Conservation (phyloP, 2,329 filamentous ascomycete genomes). For the Akanthomyces lecanii region DNA sequence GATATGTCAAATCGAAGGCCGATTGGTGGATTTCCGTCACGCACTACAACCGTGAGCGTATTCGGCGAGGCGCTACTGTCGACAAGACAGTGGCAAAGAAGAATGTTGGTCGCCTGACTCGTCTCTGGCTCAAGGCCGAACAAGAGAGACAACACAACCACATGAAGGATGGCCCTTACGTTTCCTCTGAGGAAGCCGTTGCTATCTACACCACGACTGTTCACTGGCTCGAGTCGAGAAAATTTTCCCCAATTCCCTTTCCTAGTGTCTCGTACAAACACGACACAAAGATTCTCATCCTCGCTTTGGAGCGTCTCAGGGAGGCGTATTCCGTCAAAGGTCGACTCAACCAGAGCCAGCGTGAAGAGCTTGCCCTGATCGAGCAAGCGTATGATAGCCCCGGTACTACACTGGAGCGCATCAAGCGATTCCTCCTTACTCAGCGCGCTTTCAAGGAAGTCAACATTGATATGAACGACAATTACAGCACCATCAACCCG, state of each 20-base stretch:
- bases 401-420: constrained; percentile 89
- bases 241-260: constrained; percentile 98
- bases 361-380: constrained; percentile 92
- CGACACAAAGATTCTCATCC: constrained; percentile 96
- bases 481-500: constrained; percentile 98
- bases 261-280: constrained; percentile 99
- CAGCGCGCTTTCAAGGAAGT: constrained; percentile 99
- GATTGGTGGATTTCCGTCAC: constrained; percentile 99
- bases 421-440: constrained; percentile 95
- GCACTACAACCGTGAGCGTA: constrained; percentile 97
- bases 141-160: constrained; percentile 99
- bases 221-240: constrained; percentile 96
- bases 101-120: constrained; percentile 89
- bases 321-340: constrained; percentile 98
- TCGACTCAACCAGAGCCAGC: constrained; percentile 91
- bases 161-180: constrained; percentile 97
- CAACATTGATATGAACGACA: constrained; percentile 99
- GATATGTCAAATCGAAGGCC: constrained; percentile 98
- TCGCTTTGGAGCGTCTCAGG: constrained; percentile 85
- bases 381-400: constrained; percentile 98
- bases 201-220: constrained; percentile 99
- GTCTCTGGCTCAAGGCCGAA: constrained; percentile 96
- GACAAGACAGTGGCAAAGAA: constrained; percentile 99
- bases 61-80: constrained; percentile 90
- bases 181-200: constrained; percentile 96